These are phyloP conservation scores for Pinus tabuliformis DNA, from an alignment of 75 land plant species.

Conservation along the genomic window DNA sequence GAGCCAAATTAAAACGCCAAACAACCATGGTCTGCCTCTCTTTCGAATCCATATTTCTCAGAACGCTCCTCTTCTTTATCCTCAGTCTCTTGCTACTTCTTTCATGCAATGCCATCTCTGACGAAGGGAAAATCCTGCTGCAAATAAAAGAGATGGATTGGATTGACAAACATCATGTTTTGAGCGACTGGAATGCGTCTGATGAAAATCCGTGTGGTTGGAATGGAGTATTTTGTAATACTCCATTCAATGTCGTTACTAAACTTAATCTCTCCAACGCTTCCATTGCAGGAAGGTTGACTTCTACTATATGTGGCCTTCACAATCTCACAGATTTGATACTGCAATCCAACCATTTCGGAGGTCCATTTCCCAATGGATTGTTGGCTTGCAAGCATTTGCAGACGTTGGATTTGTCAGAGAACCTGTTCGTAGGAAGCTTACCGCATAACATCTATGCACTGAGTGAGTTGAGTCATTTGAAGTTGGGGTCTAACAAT, in stretches of 20 bases:
- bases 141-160: constrained; percentile 18
- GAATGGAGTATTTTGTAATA: constrained; percentile 61
- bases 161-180: constrained; percentile 23
- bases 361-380: constrained; percentile 44
- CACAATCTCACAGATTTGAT: too few relatives aligned
- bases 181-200: constrained; percentile 37
- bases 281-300: background rate
- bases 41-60: too few relatives aligned
- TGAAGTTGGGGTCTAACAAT: constrained; percentile 57
- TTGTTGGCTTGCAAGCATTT: constrained; percentile 16
- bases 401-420: constrained; percentile 30
- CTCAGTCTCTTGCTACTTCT: too few relatives aligned
- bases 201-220: constrained; percentile 68
- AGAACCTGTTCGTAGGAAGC: constrained; percentile 30
- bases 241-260: background rate
- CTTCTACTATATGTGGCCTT: too few relatives aligned
- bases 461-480: constrained; percentile 34
- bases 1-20: too few relatives aligned
- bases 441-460: constrained; percentile 39
- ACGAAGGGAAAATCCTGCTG: constrained; percentile 50
- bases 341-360: constrained; percentile 6
- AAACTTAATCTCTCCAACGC: background rate
- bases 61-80: background rate
- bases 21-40: too few relatives aligned
- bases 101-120: background rate